phyloP scores from a whole-genome alignment of 2,329 filamentous ascomycete genomes.

The Clathrospora elynae region DNA sequence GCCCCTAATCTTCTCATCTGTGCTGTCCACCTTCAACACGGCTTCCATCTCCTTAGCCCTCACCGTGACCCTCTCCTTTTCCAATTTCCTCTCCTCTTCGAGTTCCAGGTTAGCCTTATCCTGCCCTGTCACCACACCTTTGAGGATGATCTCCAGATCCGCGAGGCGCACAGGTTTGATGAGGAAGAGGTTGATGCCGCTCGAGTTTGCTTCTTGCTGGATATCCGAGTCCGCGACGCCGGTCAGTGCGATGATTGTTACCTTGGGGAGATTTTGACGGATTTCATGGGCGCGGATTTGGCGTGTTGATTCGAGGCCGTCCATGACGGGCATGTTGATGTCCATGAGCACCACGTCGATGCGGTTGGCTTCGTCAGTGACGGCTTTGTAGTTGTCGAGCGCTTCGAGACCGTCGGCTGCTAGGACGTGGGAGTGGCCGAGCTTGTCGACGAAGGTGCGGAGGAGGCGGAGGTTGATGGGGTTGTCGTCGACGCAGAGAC shows the following conservation, averaged over 20 bases:
- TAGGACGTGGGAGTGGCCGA: constrained; percentile 40
- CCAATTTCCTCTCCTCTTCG: constrained; percentile 15
- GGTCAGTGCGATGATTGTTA: constrained; percentile 59
- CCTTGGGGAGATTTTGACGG: constrained; percentile 48
- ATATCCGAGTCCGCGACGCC: constrained; percentile 58
- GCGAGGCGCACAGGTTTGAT: constrained; percentile 58
- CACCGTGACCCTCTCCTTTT: constrained; percentile 3
- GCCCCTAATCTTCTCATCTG: constrained; percentile 1
- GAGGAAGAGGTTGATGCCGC: constrained; percentile 60
- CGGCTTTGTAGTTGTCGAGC: constrained; percentile 37
- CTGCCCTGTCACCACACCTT: constrained; percentile 40
- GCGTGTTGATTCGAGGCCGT: constrained; percentile 49
- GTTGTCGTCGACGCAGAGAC: constrained; percentile 50
- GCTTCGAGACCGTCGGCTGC: constrained; percentile 48
- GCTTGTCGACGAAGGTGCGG: constrained; percentile 44
- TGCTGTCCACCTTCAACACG: constrained; percentile 4
- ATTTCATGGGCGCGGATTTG: constrained; percentile 54
- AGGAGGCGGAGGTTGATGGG: constrained; percentile 48
- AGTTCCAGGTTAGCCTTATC: constrained; percentile 30
- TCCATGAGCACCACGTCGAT: constrained; percentile 46
- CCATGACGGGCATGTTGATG: constrained; percentile 48
- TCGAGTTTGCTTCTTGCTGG: constrained; percentile 57
- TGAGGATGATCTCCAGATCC: constrained; percentile 51
- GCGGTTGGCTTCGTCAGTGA: constrained; percentile 14
- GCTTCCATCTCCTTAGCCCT: constrained; percentile 5